Evolutionary conservation across 768 basidiomycete species (phyloP), one percentile per base, ranked within the genome.

Genomic region (Gloeostereum incarnatum): DNA sequence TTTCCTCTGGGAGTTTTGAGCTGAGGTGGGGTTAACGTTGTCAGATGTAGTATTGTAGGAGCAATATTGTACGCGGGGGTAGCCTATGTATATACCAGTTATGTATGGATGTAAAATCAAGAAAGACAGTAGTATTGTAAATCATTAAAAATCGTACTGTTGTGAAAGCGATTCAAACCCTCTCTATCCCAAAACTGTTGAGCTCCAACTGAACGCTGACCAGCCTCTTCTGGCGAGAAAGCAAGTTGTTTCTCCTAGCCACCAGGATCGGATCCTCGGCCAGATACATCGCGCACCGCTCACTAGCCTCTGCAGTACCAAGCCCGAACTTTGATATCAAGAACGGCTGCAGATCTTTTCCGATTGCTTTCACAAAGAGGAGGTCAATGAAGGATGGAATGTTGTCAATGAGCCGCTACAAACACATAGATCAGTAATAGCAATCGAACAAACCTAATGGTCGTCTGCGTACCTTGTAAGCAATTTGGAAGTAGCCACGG

Each of bases 381-480:
- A 44, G 48, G 35, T 56, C 57, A 31, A 55, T 59, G 18, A 49
- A 46, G 17, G 39, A 55, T 9, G 69, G 68, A 3, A 70, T 46
- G 36, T 55, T 56, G 43, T 72, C 69, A 36, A 69, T 66, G 41
- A 70, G 53, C n/a, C 68, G 58, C 69, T 71, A 40, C 19, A 36
- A 21, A 19, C 6, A 6, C 19, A 21, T 14, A n/a, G 31, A 19
- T 30, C 37, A 33, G 26, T 33, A 17, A 14, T 4, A n/a, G 26
- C 11, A 24, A 7, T 29, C 21, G 21, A 38, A 13, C 11, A 18
- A 43, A 17, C 11, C 50, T n/a, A 1, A 56, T 8, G 14, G 14
- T 7, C 22, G 19, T 26, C 14, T 9, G 35, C 49, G 20, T 22
- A 63, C 69, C 54, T 69, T 70, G 49, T 63, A 69, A 0, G 69